Base-by-base conservation (phyloP, 805 yeast genomes). In the Ogataea nakhonphanomensis region DNA sequence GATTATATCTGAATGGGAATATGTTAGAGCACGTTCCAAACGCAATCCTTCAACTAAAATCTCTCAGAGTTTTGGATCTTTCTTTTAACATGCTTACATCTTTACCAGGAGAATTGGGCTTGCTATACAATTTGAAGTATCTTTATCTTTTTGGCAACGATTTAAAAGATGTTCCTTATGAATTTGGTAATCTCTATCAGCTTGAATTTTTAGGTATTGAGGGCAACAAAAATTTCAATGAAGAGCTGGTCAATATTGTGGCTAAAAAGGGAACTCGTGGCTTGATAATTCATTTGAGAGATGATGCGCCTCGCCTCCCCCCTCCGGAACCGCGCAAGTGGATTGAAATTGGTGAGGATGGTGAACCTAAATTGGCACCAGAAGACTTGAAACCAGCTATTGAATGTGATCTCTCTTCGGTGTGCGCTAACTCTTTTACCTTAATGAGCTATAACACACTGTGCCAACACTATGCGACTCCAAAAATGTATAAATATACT, bases 391-490 rank as follows among this genome's bases (percentile, higher is more conserved):
- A 44, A 31, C 49, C 55, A 10, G 57, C 55, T 1, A 41, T 36
- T 14, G 61, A 53, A 12, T 37, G 49, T 15, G 62, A 59, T 33
- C 43, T 58, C 29, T 50, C 56, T 8, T 50, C 65, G 6, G 33
- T 58, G 21, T 61, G 63, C 7, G 33, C 63, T 39, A 65, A 67
- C 27, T 57, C 74, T 5, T 89, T 93, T 61, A 83, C 96, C 1
- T 67, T 90, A 33, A 73, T 88, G 75, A 79, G 89, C 27, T 91
- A 89, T 68, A 93, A 93, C 66, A 87, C 95, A 2, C 70, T 93
- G 59, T 93, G 99, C 63, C 98, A 91, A 60, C 93, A 85, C 61
- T 91, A 91, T 66, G 97, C 98, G 2, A 88, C 96, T 3, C 76
- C 93, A 14, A 84, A 80, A 59, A 74, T 91, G 83, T 93, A 87